Base-by-base conservation (phyloP, 1,284 basidiomycete genomes). In the Marasmius fiardii region DNA sequence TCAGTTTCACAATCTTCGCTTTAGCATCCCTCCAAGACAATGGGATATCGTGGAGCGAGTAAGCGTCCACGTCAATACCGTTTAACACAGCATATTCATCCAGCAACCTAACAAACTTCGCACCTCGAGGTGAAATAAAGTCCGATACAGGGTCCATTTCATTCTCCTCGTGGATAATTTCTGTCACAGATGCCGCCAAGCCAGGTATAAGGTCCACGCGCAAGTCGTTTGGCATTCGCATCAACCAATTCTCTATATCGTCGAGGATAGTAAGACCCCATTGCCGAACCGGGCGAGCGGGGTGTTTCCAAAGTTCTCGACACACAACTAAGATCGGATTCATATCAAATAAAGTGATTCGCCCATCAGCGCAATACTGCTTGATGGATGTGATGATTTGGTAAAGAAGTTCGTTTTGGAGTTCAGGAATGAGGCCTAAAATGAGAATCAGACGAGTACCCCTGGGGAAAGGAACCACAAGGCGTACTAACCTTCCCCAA, bases 331-430 rank as follows among this genome's bases (percentile, higher is more conserved):
- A 44, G 20, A 58, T 45, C 8, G 57, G 57, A 31, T 31, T 52
- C 57, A 58, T 52, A 41, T 58, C 57, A 31, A 58, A 39, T 20
- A 58, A 35, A 24, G 57, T 58, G 33, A 58, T 53, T 18, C 57
- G 53, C 20, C 54, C 45, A 14, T 55, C 53, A 11, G 51, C 53
- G 35, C 50, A 53, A 41, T 55, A 58, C 18, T 53, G 37, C 44
- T 49, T 48, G 16, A 58, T 41, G 21, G 51, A 49, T 14, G 45
- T 44, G 21, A 55, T 58, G 26, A 55, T 55, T 39, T 58, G 57
- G 12, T 50, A 48, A 12, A 58, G 33, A 4, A 58, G 54, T 48
- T 58, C 57, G 10, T 24, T 43, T 20, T 52, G 57, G 10, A 55
- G 51, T 28, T 55, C 53, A 24, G 50, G 45, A 33, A 26, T 23